Base-by-base conservation (phyloP, 352 stramenopile genomes). In the Phytophthora constricta region DNA sequence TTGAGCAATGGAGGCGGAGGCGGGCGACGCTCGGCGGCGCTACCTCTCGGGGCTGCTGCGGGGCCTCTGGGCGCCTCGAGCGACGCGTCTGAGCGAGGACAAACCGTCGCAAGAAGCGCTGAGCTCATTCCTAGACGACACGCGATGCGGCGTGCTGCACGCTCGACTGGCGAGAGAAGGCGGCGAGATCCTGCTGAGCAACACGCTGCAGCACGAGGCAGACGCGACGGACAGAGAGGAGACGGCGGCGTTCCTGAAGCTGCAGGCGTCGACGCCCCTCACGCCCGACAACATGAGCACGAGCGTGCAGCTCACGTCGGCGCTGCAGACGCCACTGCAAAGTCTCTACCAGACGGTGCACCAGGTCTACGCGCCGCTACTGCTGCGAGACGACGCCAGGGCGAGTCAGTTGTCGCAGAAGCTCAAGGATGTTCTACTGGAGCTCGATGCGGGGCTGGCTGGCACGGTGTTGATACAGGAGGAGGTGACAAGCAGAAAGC, bases 271-370 rank as follows among this genome's bases (percentile, higher is more conserved):
- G 26, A 63, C 54, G 23, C 67, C 82, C 20, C 69, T 96, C 17
- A 86, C 78, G 9, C 79, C 83, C 0, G 72, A 88, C 31, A 95
- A 86, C 67, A 89, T 97, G 68, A 77, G 80, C 31, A 82, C 72
- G 20, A 90, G 78, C 59, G 70, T 97, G 17, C 81, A 93, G 33
- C 68, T 97, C 26, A 88, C 83, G 20, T 89, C 84, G 2, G 73
- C 91, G 23, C 58, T 80, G 22, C 82, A 90, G 27, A 87, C 84
- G 28, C 89, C 89, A 5, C 65, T 97, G 37, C 73, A 86, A 52
- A 93, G 81, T 70, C 77, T 97, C 3, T 97, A 93, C 55, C 80
- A 93, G 58, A 82, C 68, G 9, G 72, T 97, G 52, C 83, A 95
- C 55, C 79, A 95, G 22, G 83, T 97, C 37, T 97, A 93, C 43